Evolutionary conservation across 768 basidiomycete genomes (phyloP), one percentile per base, ranked within the genome.

Genomic region (Tubosaeta sp.): DNA sequence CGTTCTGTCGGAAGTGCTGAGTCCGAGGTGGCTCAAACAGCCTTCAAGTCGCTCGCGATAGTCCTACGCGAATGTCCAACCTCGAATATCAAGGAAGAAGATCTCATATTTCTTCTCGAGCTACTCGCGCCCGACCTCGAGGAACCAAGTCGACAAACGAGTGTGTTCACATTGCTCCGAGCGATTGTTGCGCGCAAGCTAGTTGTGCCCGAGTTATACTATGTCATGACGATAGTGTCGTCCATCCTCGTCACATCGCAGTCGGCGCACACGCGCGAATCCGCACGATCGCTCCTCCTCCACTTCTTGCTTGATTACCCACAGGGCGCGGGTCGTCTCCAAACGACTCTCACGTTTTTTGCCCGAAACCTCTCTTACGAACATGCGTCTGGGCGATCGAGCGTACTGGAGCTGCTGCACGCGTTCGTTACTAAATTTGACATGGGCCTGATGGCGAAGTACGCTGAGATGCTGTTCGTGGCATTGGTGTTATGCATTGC

Each of bases 261-360:
- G 68, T 93, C 95, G 3, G 69, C 83, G 0, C 86, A 88, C 59
- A 91, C 95, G 8, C 95, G 95, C 65, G 94, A 97, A 65, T 82
- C 90, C 9, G 95, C 91, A 54, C 86, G 97, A 17, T 83, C 86
- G 43, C 82, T 93, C 29, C 76, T 95, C 25, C 81, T 98, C 35
- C 92, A 95, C 63, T 99, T 99, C 77, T 74, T 98, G 44, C 81
- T 98, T 10, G 95, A 99, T 61, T 99, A 98, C 64, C 95, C 95
- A 3, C 95, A 98, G 68, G 95, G 95, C 8, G 88, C 91, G 59
- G 91, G 91, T 2, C 84, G 95, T 12, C 76, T 99, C 8, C 86
- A 83, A 35, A 86, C 84, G 34, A 88, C 90, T 57, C 90, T 99
- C 82, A 79, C 85, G 0, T 97, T 97, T 73, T 76, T 99, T 31